Conservation (phyloP, 2,329 filamentous ascomycete genomes). For the Pseudonectria buxi region DNA sequence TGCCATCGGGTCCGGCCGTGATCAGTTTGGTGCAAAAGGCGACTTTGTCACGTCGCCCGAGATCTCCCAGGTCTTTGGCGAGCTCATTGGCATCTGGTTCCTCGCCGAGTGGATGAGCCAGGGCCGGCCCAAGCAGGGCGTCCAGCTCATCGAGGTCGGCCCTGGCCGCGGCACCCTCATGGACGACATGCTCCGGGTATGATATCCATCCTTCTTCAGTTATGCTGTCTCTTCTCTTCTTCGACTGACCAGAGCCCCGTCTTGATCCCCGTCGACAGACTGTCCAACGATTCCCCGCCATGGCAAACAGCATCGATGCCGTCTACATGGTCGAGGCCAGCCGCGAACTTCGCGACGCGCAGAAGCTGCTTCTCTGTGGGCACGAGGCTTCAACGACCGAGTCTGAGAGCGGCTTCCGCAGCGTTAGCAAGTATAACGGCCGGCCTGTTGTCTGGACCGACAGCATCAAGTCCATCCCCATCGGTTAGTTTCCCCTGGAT, state of each 20-base stretch:
- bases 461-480: constrained; percentile 75
- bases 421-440: constrained; percentile 66
- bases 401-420: constrained; percentile 66
- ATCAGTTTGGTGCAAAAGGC: constrained; percentile 87
- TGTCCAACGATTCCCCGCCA: constrained; percentile 71
- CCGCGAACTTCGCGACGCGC: constrained; percentile 64
- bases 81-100: constrained; percentile 90
- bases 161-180: constrained; percentile 93
- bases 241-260: background rate
- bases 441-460: constrained; percentile 86
- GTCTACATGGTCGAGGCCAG: constrained; percentile 96
- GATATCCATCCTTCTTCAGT: too few species aligned
- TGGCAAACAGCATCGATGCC: constrained; percentile 71
- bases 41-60: constrained; percentile 97
- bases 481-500: constrained; percentile 38
- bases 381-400: constrained; percentile 59
- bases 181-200: constrained; percentile 87
- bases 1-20: constrained; percentile 57
- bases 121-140: constrained; percentile 62
- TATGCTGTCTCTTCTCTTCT: background rate
- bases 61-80: constrained; percentile 95
- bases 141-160: constrained; percentile 89
- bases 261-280: constrained; percentile 48
- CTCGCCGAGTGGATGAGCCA: constrained; percentile 96
- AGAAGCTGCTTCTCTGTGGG: constrained; percentile 77